Evolutionary conservation across 1,284 basidiomycete genomes (phyloP).

Genomic region (Athelia sp.): DNA sequence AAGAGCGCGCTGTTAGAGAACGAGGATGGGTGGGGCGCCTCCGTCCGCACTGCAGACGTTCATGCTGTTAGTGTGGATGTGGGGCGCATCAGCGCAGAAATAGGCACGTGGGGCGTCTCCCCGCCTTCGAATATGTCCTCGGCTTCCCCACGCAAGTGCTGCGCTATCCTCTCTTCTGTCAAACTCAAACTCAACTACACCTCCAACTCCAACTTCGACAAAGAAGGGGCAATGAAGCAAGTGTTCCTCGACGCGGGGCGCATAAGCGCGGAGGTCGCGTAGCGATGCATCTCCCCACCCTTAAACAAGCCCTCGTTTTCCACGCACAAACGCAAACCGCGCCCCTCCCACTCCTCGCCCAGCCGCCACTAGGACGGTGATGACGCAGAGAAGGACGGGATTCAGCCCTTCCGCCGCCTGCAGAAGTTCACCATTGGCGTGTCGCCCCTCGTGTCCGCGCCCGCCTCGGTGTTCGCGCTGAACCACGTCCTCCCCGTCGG

Average conservation of each 20-base stretch:
- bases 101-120: too few species aligned
- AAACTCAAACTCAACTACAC: too few species aligned
- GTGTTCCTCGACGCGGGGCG: constrained; percentile 35
- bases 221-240: too few species aligned
- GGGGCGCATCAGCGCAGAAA: too few species aligned
- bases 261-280: background rate
- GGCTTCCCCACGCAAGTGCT: too few species aligned
- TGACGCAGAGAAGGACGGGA: background rate
- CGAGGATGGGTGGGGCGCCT: constrained; percentile 21
- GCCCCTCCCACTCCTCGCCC: background rate
- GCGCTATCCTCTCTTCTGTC: too few species aligned
- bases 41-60: constrained; percentile 47
- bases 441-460: constrained; percentile 37
- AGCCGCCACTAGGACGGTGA: constrained; percentile 7
- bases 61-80: too few species aligned
- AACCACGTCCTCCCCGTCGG: constrained; percentile 40
- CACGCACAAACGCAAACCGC: too few species aligned
- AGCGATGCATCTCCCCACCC: background rate
- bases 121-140: too few species aligned
- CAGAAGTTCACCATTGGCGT: constrained; percentile 40
- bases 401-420: constrained; percentile 34
- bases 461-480: constrained; percentile 46
- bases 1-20: constrained; percentile 15
- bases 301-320: background rate
- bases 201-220: too few species aligned